phyloP scores from a whole-genome alignment of 176 grass and related monocot species.

The Oryza punctata region DNA sequence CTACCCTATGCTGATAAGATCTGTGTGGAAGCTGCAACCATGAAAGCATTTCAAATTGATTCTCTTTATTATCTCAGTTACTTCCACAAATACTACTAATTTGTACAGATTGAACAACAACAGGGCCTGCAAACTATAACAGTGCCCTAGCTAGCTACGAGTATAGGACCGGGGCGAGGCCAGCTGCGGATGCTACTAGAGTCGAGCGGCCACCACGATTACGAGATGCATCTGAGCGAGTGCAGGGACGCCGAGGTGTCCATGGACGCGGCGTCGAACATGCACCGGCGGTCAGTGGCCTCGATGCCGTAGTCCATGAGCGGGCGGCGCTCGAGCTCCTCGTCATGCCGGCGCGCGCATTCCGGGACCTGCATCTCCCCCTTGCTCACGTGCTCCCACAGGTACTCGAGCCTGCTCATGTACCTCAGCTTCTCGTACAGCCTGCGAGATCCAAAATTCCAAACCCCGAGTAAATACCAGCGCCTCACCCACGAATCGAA shows the following conservation, averaged over 20 bases:
- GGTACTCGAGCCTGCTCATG: conserved; percentile 74
- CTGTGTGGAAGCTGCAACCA: not conserved
- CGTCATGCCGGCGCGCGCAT: conserved; percentile 68
- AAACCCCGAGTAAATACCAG: not conserved
- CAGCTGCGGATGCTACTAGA: not conserved
- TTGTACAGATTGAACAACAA: conserved; percentile 12
- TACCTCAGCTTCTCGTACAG: conserved; percentile 78
- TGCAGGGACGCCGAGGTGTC: conserved; percentile 59
- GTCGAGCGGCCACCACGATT: conserved; percentile 5
- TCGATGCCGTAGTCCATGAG: conserved; percentile 82
- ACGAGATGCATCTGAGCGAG: conserved; percentile 68
- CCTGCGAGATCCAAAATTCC: conserved; percentile 39
- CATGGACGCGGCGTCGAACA: conserved; percentile 65
- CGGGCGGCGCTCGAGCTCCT: conserved; percentile 81
- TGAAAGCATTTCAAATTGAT: not conserved
- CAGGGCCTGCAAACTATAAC: not conserved
- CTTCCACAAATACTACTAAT: not conserved
- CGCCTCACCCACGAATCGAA: not conserved
- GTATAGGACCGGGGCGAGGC: not conserved
- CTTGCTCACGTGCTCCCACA: conserved; percentile 66
- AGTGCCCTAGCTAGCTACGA: not conserved
- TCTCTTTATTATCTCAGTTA: not conserved
- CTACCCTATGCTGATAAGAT: no score
- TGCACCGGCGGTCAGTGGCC: conserved; percentile 42
- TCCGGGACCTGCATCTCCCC: conserved; percentile 67